Conservation (phyloP, 306 rosid species). For the Corylus americana region DNA sequence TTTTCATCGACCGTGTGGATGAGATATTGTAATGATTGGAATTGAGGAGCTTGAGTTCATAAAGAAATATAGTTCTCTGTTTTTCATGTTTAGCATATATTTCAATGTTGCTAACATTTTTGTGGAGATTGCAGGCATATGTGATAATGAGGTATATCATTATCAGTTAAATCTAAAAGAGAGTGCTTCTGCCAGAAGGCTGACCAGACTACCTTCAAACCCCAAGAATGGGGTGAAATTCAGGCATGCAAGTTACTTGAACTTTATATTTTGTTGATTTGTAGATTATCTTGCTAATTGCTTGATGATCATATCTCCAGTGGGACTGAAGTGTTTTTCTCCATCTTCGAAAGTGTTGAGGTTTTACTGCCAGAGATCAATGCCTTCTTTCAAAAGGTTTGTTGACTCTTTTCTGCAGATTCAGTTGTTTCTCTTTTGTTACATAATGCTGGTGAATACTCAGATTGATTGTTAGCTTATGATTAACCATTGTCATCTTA, state of each 20-base stretch:
- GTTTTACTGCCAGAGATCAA: slow-evolving; percentile 56
- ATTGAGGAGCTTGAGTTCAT: neutral
- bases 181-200: slow-evolving; percentile 50
- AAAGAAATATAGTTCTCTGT: neutral
- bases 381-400: slow-evolving; percentile 68
- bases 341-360: slow-evolving; percentile 45
- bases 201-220: slow-evolving; percentile 52
- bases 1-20: neutral
- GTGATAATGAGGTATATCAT: slow-evolving; percentile 47
- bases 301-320: slow-evolving; percentile 41
- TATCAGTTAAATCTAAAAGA: slow-evolving; percentile 60
- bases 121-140: slow-evolving; percentile 54
- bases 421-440: slow-evolving; percentile 6
- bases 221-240: slow-evolving; percentile 73
- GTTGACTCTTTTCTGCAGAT: slow-evolving; percentile 25
- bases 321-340: slow-evolving; percentile 79
- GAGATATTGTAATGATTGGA: neutral
- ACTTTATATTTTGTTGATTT: neutral
- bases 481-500: neutral
- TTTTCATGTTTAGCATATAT: slow-evolving; percentile 2
- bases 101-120: slow-evolving; percentile 20
- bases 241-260: slow-evolving; percentile 54
- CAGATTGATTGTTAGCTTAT: slow-evolving; percentile 12
- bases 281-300: slow-evolving; percentile 7
- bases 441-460: slow-evolving; percentile 14